phyloP scores from a whole-genome alignment of 345 rosid genomes.

The Carallia brachiata region DNA sequence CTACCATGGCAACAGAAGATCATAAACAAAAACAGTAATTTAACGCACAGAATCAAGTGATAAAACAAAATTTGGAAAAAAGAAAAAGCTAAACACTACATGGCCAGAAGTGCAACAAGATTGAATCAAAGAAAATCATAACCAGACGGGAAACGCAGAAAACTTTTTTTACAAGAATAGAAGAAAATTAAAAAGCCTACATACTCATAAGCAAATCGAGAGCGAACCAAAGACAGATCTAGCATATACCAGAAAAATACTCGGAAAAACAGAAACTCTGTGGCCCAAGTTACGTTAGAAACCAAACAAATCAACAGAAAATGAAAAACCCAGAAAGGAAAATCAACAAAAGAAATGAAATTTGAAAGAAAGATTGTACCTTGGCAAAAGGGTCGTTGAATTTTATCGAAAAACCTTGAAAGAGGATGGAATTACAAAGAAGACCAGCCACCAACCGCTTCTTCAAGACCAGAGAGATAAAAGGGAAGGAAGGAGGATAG shows the following conservation, averaged over 20 bases:
- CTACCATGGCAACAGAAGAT: neutral
- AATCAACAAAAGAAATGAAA: neutral
- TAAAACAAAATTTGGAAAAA: too few species aligned
- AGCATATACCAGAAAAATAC: constrained; percentile 16
- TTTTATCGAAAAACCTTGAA: neutral
- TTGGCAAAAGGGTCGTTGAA: neutral
- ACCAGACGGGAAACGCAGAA: neutral
- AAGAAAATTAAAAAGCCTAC: neutral
- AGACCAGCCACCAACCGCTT: too few species aligned
- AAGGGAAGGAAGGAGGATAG: neutral
- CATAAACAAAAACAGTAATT: neutral
- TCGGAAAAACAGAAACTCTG: constrained; percentile 7
- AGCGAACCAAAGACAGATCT: constrained; percentile 7
- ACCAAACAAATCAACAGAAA: constrained; percentile 1
- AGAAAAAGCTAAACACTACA: too few species aligned
- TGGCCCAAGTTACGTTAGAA: neutral
- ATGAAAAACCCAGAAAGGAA: neutral
- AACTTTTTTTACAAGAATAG: neutral
- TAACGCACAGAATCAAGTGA: neutral
- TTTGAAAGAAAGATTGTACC: constrained; percentile 1
- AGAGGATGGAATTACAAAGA: neutral
- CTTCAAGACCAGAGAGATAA: too few species aligned
- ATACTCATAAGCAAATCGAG: constrained; percentile 8
- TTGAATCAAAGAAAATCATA: neutral
- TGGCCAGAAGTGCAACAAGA: neutral